Conservation (phyloP, 768 basidiomycete species). For the Strobilomyces dryophilus region DNA sequence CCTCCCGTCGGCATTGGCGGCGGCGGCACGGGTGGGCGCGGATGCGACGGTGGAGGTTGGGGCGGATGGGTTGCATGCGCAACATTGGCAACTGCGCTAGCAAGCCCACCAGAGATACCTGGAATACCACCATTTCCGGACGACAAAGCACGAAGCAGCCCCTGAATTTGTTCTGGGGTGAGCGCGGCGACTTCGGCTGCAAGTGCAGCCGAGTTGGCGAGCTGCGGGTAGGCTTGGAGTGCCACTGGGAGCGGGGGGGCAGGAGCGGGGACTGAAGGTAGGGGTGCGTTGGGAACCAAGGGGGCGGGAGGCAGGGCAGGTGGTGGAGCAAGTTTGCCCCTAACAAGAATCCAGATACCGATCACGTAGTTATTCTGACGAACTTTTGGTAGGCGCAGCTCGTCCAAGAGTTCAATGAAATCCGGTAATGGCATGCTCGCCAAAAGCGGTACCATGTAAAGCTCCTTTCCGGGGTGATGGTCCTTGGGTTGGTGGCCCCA, state of each 20-base stretch:
- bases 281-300: slow-evolving; percentile 8
- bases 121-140: slow-evolving; percentile 36
- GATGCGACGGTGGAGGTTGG: slow-evolving; percentile 8
- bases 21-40: slow-evolving; percentile 15
- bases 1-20: slow-evolving; percentile 6
- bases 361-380: slow-evolving; percentile 67
- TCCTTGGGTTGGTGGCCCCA: slow-evolving; percentile 78
- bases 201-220: slow-evolving; percentile 49
- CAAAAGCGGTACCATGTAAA: slow-evolving; percentile 79
- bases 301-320: slow-evolving; percentile 23
- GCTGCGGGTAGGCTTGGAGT: slow-evolving; percentile 31
- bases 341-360: slow-evolving; percentile 82
- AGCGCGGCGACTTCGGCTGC: slow-evolving; percentile 70
- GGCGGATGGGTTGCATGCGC: slow-evolving; percentile 12
- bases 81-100: slow-evolving; percentile 23
- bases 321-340: slow-evolving; percentile 65
- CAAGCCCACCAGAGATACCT: slow-evolving; percentile 28
- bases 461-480: slow-evolving; percentile 72
- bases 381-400: slow-evolving; percentile 61
- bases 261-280: slow-evolving; percentile 11
- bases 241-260: slow-evolving; percentile 21
- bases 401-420: slow-evolving; percentile 78
- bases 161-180: slow-evolving; percentile 72
- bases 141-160: slow-evolving; percentile 56
- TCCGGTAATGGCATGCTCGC: slow-evolving; percentile 71